These are phyloP conservation scores for Clavispora phyllophila DNA, from an alignment of 805 yeast genomes.

Conservation along the genomic window DNA sequence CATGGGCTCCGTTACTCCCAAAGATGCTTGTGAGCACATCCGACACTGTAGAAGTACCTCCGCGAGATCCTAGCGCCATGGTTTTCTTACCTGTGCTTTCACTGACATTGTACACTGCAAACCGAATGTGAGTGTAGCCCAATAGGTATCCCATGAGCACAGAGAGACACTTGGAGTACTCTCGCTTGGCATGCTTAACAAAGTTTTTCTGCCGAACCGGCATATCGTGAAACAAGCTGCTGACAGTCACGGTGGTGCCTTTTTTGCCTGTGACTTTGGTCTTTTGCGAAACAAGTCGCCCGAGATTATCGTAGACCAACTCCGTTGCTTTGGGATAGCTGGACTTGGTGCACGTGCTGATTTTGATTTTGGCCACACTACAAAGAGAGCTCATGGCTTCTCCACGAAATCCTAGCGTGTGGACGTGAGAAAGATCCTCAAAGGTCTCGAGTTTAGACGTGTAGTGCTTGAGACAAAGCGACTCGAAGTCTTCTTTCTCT, in stretches of 20 bases:
- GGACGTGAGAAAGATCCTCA: slow-evolving; percentile 46
- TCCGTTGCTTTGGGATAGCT: slow-evolving; percentile 53
- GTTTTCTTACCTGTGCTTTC: slow-evolving; percentile 40
- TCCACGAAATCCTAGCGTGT: slow-evolving; percentile 73
- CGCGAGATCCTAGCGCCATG: slow-evolving; percentile 55
- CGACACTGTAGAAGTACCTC: slow-evolving; percentile 32
- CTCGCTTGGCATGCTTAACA: slow-evolving; percentile 60
- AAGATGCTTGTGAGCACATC: slow-evolving; percentile 63
- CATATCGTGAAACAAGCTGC: slow-evolving; percentile 56
- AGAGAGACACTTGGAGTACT: slow-evolving; percentile 62
- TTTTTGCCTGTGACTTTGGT: slow-evolving; percentile 44
- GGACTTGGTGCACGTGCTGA: slow-evolving; percentile 45
- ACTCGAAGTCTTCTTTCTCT: slow-evolving; percentile 42
- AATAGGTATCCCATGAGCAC: slow-evolving; percentile 66
- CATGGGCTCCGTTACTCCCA: slow-evolving; percentile 62
- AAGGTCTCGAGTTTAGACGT: slow-evolving; percentile 62
- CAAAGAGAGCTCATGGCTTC: slow-evolving; percentile 75
- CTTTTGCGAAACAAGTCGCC: slow-evolving; percentile 36
- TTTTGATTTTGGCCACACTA: slow-evolving; percentile 41
- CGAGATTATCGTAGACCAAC: slow-evolving; percentile 52
- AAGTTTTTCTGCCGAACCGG: slow-evolving; percentile 84
- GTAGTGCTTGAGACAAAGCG: slow-evolving; percentile 55
- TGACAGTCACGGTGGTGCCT: slow-evolving; percentile 66
- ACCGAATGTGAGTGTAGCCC: slow-evolving; percentile 51
- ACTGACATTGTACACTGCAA: slow-evolving; percentile 54